Base-by-base conservation (phyloP, 2,329 filamentous ascomycete genomes). In the Herpotrichia juniperi region DNA sequence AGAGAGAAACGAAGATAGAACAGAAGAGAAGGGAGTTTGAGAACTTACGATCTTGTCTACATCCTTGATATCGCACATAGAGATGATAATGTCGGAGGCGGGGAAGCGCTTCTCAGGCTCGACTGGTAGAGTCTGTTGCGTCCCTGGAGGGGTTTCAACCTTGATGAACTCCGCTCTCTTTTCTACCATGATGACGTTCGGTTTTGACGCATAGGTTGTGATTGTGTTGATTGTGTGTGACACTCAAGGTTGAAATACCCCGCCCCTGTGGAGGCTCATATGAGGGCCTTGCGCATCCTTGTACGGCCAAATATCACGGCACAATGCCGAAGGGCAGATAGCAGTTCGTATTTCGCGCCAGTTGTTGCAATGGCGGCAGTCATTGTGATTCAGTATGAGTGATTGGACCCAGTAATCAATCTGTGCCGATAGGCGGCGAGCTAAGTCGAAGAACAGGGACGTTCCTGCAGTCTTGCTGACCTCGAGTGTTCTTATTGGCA, bases 111-210 rank as follows among this genome's bases (percentile, higher is more conserved):
- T 54, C 9, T 54, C 45, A 3, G 63, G 51, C 28, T 64, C 53
- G 3, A 58, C 53, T 10, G 67, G 65, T 22, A 56, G 54, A 2
- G 64, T 67, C 30, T 66, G 61, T 12, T 51, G 42, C 8, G 43
- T 44, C 11, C 40, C 42, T 1, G 57, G 53, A 12, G 31, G 21
- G 21, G 19, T 19, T 9, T 35, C 31, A 0, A 63, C 31, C 28
- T 59, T 57, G 46, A 64, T 66, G 42, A 60, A 62, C 1, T 53
- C 32, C n/a, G 56, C 46, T 46, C 56, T 58, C 32, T 54, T 44
- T 14, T 54, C 44, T 12, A 54, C 3, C 62, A 66, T 66, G 17
- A 4, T 22, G 31, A 40, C 9, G 3, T 3, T 22, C 11, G 10
- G 7, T 25, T 28, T 7, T 28, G 26, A 7, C 26, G 7, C 12